These are phyloP conservation scores for Naganishia onofrii DNA, from an alignment of 768 basidiomycete genomes.

Conservation along the genomic window DNA sequence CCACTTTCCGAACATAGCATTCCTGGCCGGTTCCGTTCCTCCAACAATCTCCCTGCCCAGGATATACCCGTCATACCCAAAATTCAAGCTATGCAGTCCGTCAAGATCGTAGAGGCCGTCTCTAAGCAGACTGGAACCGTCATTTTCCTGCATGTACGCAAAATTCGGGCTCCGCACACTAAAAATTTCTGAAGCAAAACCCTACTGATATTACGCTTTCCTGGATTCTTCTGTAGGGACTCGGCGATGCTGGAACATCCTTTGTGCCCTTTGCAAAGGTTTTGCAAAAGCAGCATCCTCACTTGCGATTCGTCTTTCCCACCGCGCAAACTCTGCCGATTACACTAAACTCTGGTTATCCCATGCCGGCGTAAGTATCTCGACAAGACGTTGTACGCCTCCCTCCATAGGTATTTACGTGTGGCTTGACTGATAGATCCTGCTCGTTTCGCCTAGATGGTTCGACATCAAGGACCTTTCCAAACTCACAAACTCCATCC, in stretches of 20 bases:
- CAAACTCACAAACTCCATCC: conserved; percentile 44
- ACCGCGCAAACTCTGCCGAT: conserved; percentile 69
- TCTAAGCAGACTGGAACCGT: conserved; percentile 77
- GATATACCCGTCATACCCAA: conserved; percentile 24
- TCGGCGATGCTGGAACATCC: conserved; percentile 42
- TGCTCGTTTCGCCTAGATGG: conserved; percentile 54
- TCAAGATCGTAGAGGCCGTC: conserved; percentile 37
- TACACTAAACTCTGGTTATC: conserved; percentile 65
- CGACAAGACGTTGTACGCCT: too few relatives aligned
- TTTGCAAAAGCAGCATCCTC: conserved; percentile 50
- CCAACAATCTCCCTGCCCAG: background rate
- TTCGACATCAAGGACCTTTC: conserved; percentile 71
- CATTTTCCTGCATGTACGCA: conserved; percentile 79
- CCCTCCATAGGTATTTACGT: background rate
- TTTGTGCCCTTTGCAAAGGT: conserved; percentile 48
- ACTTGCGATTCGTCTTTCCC: conserved; percentile 87
- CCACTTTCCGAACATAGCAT: too few relatives aligned
- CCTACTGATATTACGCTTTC: too few relatives aligned
- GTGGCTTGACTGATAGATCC: background rate
- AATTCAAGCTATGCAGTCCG: conserved; percentile 28
- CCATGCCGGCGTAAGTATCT: conserved; percentile 48
- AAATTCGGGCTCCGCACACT: too few relatives aligned
- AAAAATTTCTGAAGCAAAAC: too few relatives aligned
- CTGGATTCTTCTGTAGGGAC: conserved; percentile 34
- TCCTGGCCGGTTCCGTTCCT: too few relatives aligned